A percentile compares a stretch with the other conserved stretches of the same genome.
These are phyloP conservation scores for Pseudozyma sp. DNA, from an alignment of 1,284 basidiomycete species.

Conservation along the genomic window DNA sequence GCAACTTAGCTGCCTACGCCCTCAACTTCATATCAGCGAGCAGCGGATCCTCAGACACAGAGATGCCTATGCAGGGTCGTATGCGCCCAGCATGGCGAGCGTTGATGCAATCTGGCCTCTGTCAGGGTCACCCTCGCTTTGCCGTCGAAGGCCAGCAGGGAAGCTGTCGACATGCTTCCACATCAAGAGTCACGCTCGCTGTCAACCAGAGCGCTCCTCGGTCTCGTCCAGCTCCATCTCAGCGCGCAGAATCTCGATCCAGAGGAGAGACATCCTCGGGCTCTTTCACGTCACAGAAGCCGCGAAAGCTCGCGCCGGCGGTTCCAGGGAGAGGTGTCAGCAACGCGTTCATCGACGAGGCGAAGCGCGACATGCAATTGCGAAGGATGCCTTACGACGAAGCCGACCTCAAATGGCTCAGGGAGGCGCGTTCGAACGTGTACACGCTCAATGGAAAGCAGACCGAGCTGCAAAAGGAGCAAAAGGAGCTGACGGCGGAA, in stretches of 20 bases:
- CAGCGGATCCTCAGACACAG: neutral
- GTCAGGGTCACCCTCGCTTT: neutral
- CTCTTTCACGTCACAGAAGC: conserved; percentile 4
- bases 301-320: conserved; percentile 5
- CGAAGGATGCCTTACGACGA: conserved; percentile 27
- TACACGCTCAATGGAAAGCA: conserved; percentile 12
- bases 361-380: conserved; percentile 29
- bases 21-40: neutral
- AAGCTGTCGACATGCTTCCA: conserved; percentile 24
- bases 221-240: neutral
- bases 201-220: conserved; percentile 11
- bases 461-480: conserved; percentile 19
- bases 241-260: neutral
- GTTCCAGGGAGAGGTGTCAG: conserved; percentile 16
- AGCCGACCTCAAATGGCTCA: conserved; percentile 28
- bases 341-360: conserved; percentile 31
- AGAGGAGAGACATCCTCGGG: neutral
- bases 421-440: conserved; percentile 6
- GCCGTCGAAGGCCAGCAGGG: neutral
- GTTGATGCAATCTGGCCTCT: neutral
- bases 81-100: conserved; percentile 14
- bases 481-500: conserved; percentile 12
- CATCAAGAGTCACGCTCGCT: conserved; percentile 17
- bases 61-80: conserved; percentile 7
- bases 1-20: no score